Conservation (phyloP, 192 early-diverging fungal species). For the Backusella westeae region DNA sequence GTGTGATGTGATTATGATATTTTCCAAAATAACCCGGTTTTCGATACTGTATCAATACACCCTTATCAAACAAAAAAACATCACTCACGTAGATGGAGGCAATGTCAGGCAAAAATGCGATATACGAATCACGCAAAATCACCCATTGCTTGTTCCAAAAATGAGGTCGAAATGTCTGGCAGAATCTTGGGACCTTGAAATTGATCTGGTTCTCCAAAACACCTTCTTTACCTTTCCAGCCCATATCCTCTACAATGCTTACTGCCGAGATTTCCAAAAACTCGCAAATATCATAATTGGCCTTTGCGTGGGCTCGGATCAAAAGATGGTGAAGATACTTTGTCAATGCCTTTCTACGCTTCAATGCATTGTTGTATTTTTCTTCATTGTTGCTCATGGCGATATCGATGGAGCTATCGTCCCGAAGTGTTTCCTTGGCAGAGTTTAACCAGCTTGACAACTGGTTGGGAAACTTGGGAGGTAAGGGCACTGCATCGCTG, state of each 20-base stretch:
- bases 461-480: conserved; percentile 36
- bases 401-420: conserved; percentile 10
- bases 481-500: conserved; percentile 31
- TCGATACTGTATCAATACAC: conserved; percentile 25
- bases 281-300: conserved; percentile 69
- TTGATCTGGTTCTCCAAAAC: conserved; percentile 66
- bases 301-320: conserved; percentile 58
- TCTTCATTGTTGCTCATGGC: conserved; percentile 24
- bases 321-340: conserved; percentile 59
- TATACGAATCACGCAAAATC: conserved; percentile 68
- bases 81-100: conserved; percentile 40
- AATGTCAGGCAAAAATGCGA: conserved; percentile 50
- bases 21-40: conserved; percentile 18
- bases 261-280: conserved; percentile 76
- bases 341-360: conserved; percentile 57
- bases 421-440: conserved; percentile 18
- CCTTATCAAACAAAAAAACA: conserved; percentile 53
- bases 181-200: conserved; percentile 27
- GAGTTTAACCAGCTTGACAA: conserved; percentile 15
- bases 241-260: conserved; percentile 73
- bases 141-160: conserved; percentile 70
- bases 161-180: conserved; percentile 15
- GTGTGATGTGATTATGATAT: conserved; percentile 54
- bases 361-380: conserved; percentile 41
- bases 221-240: conserved; percentile 85